Conservation (phyloP, 2,329 filamentous ascomycete genomes). For the Stenocarpella maydis region DNA sequence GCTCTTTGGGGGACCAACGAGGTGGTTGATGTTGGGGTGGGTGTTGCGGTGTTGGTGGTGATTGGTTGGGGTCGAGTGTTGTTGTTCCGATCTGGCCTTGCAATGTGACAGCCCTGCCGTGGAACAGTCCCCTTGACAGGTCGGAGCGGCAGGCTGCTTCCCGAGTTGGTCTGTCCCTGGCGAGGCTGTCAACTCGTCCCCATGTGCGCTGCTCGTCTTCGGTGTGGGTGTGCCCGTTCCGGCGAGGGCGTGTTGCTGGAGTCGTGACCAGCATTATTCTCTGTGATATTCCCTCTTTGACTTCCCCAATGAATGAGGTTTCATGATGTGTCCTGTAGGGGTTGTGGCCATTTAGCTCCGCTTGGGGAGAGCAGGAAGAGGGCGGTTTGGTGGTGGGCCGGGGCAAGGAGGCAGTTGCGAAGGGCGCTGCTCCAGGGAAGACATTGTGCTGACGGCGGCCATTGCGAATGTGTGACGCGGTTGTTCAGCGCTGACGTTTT, state of each 20-base stretch:
- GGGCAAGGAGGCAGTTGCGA: conserved; percentile 74
- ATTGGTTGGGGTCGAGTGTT: conserved; percentile 3
- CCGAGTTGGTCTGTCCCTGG: not conserved
- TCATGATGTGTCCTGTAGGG: not conserved
- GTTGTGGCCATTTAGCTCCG: conserved; percentile 53
- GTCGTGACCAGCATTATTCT: conserved; percentile 15
- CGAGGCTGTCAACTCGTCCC: conserved; percentile 8
- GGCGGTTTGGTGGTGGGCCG: conserved; percentile 69
- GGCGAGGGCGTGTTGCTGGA: conserved; percentile 10
- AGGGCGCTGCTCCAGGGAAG: conserved; percentile 57
- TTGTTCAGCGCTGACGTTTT: not conserved
- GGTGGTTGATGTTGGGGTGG: conserved; percentile 11
- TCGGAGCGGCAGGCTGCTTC: not conserved
- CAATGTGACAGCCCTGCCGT: conserved; percentile 24
- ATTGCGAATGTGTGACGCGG: conserved; percentile 28
- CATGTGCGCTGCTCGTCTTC: not conserved
- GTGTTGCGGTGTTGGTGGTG: not conserved
- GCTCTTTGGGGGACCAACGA: conserved; percentile 30
- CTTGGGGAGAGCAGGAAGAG: conserved; percentile 72
- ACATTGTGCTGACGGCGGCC: conserved; percentile 35
- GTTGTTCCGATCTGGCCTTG: conserved; percentile 7
- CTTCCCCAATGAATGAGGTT: not conserved
- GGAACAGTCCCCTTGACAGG: conserved; percentile 14
- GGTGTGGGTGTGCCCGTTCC: conserved; percentile 10
- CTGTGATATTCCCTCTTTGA: not conserved